Evolutionary conservation across 179 eudicot species (phyloP).

Genomic region (Silene coronaria): DNA sequence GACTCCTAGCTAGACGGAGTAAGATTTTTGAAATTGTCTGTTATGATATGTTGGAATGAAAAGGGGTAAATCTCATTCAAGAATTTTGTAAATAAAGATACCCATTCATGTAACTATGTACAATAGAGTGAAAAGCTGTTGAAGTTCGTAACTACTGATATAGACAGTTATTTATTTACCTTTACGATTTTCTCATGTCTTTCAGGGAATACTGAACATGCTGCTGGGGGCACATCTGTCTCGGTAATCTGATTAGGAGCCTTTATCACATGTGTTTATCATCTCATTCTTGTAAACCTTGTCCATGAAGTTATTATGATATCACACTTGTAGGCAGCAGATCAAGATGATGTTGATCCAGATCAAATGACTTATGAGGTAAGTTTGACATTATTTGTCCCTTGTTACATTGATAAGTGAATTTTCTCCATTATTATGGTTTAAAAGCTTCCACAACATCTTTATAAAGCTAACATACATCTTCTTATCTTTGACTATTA

Average conservation of each 20-base stretch:
- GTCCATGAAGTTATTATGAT: slow-evolving; percentile 6
- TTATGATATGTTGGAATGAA: too few relatives aligned
- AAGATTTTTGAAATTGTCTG: too few relatives aligned
- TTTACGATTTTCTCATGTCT: slow-evolving; percentile 11
- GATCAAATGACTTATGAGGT: slow-evolving; percentile 45
- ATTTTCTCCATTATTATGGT: background rate
- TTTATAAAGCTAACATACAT: background rate
- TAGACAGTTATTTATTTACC: background rate
- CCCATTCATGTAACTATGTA: background rate
- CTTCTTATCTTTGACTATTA: too few relatives aligned
- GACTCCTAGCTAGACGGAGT: too few relatives aligned
- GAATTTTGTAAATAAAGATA: too few relatives aligned
- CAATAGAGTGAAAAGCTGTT: background rate
- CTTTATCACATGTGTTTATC: slow-evolving; percentile 9
- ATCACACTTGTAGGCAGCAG: slow-evolving; percentile 24
- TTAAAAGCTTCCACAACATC: background rate
- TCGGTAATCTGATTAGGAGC: slow-evolving; percentile 34
- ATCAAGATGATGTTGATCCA: slow-evolving; percentile 36
- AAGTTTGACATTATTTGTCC: slow-evolving; percentile 1
- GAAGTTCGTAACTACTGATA: background rate
- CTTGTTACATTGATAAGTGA: background rate
- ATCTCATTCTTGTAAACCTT: slow-evolving; percentile 1
- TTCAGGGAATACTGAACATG: slow-evolving; percentile 41
- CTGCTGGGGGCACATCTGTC: slow-evolving; percentile 39
- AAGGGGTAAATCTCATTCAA: too few relatives aligned